Evolutionary conservation across 2,329 filamentous ascomycete species (phyloP).

Genomic region (Talaromyces sp.): DNA sequence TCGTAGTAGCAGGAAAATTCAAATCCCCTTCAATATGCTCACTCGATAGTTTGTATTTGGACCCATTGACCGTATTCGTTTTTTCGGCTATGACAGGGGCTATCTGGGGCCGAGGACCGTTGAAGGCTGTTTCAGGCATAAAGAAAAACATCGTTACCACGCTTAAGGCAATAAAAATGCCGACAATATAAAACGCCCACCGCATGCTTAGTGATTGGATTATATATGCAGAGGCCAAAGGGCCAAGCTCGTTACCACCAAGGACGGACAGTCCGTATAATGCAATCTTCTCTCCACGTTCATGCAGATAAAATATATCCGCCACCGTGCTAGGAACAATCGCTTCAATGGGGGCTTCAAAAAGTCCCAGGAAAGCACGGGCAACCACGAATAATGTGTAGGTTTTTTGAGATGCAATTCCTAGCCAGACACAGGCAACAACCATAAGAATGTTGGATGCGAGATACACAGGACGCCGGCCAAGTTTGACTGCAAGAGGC

Average conservation of each 20-base stretch:
- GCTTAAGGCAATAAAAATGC: not conserved
- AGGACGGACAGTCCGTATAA: constrained; percentile 18
- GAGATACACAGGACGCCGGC: constrained; percentile 16
- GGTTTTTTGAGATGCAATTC: not conserved
- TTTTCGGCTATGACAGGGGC: too few species aligned
- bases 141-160: not conserved
- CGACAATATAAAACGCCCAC: not conserved
- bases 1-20: too few species aligned
- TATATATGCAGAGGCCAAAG: constrained; percentile 19
- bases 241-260: constrained; percentile 21
- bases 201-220: not conserved
- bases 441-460: constrained; percentile 14
- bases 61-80: too few species aligned
- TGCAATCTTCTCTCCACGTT: constrained; percentile 15
- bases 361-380: constrained; percentile 17
- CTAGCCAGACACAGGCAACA: constrained; percentile 18
- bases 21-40: too few species aligned
- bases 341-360: constrained; percentile 20
- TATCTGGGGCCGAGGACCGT: too few species aligned
- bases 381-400: constrained; percentile 14
- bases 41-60: too few species aligned
- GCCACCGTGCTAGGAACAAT: constrained; percentile 17
- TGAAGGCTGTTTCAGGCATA: not conserved
- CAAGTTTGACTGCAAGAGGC: constrained; percentile 18
- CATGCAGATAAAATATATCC: constrained; percentile 17